Evolutionary conservation across 768 basidiomycete genomes (phyloP), one percentile per base, ranked within the genome.

Genomic region (Kwoniella sp.): DNA sequence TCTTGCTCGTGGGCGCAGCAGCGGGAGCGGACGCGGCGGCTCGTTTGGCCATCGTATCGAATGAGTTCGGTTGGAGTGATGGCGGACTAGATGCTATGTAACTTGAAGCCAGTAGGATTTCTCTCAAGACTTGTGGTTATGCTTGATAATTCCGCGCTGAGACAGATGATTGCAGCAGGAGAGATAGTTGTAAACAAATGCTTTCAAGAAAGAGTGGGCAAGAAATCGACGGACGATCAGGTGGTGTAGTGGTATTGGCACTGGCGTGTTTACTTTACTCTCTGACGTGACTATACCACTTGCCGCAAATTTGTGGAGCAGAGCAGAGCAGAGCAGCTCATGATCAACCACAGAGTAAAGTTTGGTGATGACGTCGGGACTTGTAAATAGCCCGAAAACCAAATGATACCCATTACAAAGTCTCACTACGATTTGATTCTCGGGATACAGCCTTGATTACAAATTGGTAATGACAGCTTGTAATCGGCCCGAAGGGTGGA

Each of bases 1-100:
- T 67, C 57, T 70, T 66, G 38, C 57, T 66, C 26, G 55, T 60
- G 1, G 68, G 69, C 28, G 70, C 66, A n/a, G 56, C 56, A 23
- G 63, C 52, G 41, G 41, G 41, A 3, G 63, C n/a, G 8, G 63
- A 59, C 26, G 63, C 57, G 11, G 63, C 63, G 26, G 63, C 55
- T 37, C 63, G 63, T 56, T 65, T 65, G 20, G 63, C 41, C 63
- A 65, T 65, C 20, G 47, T 45, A 17, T 45, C 41, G 41, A 17
- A n/a, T n/a, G n/a, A 11, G 15, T 45, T 45, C 41, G 41, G 41
- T 17, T 8, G 41, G 41, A 45, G 17, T 13, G 34, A 13, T 5
- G 13, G 34, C 34, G 34, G 34, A 34, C 13, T 34, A 13, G 41
- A 17, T 45, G 41, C 11, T 45, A 45, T 45, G 41, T 45, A 45